Evolutionary conservation across 2,329 filamentous ascomycete species (phyloP).

Genomic region (Epichloe hybrida): DNA sequence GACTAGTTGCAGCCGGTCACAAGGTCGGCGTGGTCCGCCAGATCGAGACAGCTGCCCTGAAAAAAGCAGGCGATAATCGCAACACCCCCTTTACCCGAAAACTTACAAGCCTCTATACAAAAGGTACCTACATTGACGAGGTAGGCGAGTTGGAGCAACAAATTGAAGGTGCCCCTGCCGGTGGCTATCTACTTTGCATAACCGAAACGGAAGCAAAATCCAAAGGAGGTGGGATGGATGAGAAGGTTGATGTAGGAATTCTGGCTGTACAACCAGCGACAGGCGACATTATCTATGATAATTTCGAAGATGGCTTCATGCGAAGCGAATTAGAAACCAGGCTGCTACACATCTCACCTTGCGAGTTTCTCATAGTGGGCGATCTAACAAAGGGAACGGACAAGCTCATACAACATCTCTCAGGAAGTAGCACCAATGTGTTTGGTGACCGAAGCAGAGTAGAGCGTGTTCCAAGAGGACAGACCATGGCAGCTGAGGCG

Average conservation of each 20-base stretch:
- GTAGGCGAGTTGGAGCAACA: conserved; percentile 59
- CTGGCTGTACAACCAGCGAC: conserved; percentile 92
- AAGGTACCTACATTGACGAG: conserved; percentile 94
- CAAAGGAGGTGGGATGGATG: conserved; percentile 61
- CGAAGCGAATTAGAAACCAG: conserved; percentile 88
- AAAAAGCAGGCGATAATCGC: conserved; percentile 87
- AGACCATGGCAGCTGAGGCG: conserved; percentile 71
- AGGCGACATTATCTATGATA: conserved; percentile 89
- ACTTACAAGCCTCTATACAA: conserved; percentile 93
- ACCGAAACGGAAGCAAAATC: conserved; percentile 68
- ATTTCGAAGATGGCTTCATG: conserved; percentile 97
- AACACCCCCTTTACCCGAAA: conserved; percentile 81
- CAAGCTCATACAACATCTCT: conserved; percentile 81
- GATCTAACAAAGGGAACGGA: conserved; percentile 82
- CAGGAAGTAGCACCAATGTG: conserved; percentile 77
- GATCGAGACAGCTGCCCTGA: conserved; percentile 86
- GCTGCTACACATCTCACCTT: conserved; percentile 88
- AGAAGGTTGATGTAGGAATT: conserved; percentile 84
- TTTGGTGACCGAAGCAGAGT: conserved; percentile 85
- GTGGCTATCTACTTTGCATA: conserved; percentile 88
- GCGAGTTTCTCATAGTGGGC: conserved; percentile 87
- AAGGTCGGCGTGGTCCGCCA: conserved; percentile 95
- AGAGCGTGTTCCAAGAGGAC: conserved; percentile 61
- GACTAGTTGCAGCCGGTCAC: conserved; percentile 80
- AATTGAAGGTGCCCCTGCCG: conserved; percentile 34